Evolutionary conservation across 306 rosid species (phyloP).

Genomic region (Chamaecrista fasciculata): DNA sequence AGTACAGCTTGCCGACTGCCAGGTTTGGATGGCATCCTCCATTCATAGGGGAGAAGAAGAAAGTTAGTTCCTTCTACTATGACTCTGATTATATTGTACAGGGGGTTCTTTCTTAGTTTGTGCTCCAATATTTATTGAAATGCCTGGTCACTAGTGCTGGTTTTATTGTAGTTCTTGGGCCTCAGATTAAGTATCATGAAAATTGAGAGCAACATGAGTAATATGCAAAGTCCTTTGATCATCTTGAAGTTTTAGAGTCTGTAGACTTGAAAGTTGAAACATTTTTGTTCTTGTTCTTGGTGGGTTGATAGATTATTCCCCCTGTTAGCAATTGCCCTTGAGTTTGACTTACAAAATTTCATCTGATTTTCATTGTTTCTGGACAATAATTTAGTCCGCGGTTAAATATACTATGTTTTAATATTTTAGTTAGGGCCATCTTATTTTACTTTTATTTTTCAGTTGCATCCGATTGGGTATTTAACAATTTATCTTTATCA

Average conservation of each 20-base stretch:
- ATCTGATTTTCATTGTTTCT: neutral
- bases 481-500: no score
- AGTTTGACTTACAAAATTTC: neutral
- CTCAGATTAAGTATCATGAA: slow-evolving; percentile 1
- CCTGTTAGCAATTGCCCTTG: neutral
- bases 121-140: slow-evolving; percentile 13
- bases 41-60: slow-evolving; percentile 93
- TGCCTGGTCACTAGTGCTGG: neutral
- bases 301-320: neutral
- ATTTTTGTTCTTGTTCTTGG: slow-evolving; percentile 5
- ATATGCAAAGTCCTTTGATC: slow-evolving; percentile 12
- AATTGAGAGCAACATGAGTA: neutral
- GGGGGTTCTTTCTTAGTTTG: slow-evolving; percentile 1
- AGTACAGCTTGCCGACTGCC: slow-evolving; percentile 50
- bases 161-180: neutral
- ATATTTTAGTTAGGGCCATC: no score
- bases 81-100: slow-evolving; percentile 23
- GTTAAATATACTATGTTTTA: neutral
- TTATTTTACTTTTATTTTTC: no score
- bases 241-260: slow-evolving; percentile 8
- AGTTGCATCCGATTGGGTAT: no score
- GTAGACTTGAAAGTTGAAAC: slow-evolving; percentile 10
- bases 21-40: slow-evolving; percentile 96
- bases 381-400: neutral
- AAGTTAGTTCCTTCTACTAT: slow-evolving; percentile 49